Conservation (phyloP, 1,284 basidiomycete genomes). For the Boletus semigastroideus region DNA sequence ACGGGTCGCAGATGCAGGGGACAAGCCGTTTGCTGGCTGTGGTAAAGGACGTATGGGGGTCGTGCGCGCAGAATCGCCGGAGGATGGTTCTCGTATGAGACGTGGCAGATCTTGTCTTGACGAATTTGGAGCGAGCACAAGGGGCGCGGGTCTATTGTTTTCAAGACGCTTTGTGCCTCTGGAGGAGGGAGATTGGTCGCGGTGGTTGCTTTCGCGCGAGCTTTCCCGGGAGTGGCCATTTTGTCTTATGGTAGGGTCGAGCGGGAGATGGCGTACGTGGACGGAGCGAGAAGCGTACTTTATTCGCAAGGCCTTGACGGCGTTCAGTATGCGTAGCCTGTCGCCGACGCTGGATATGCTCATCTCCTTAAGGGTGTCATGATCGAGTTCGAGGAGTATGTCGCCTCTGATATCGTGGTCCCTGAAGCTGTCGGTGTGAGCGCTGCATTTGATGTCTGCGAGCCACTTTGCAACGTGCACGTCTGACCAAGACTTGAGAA, state of each 20-base stretch:
- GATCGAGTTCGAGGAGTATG: constrained; percentile 87
- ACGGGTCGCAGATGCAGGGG: constrained; percentile 40
- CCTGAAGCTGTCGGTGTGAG: constrained; percentile 70
- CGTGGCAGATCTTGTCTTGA: constrained; percentile 60
- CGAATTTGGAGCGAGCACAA: constrained; percentile 54
- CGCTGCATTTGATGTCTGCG: constrained; percentile 67
- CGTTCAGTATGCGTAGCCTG: constrained; percentile 80
- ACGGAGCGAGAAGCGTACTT: constrained; percentile 41
- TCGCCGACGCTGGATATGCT: constrained; percentile 87
- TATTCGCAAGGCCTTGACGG: constrained; percentile 76
- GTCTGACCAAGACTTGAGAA: constrained; percentile 69
- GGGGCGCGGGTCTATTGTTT: constrained; percentile 61
- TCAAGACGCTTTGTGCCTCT: constrained; percentile 44
- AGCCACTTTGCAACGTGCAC: constrained; percentile 71
- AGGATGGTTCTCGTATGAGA: constrained; percentile 56
- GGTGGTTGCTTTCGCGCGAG: constrained; percentile 15
- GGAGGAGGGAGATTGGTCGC: constrained; percentile 31
- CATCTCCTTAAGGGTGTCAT: constrained; percentile 84
- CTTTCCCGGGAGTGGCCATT: constrained; percentile 22
- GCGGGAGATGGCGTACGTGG: neutral
- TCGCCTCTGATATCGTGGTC: constrained; percentile 88
- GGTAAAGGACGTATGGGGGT: constrained; percentile 45
- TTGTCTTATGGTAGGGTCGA: constrained; percentile 7
- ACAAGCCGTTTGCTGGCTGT: constrained; percentile 33
- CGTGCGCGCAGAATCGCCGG: constrained; percentile 51